Base-by-base conservation (phyloP, 768 basidiomycete species). In the Chalciporus chontae region DNA sequence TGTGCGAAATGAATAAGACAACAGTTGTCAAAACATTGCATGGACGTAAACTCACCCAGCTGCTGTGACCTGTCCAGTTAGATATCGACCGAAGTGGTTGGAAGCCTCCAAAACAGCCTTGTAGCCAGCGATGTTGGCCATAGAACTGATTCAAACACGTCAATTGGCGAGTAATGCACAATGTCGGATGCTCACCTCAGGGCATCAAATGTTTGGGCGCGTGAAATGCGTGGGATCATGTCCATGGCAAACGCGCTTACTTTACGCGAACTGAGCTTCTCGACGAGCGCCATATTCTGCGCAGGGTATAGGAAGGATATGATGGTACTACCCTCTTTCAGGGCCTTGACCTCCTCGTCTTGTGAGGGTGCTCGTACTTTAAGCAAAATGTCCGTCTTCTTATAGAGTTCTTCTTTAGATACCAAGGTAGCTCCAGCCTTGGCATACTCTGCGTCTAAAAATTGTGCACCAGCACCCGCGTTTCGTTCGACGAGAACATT, bases 91-190 rank as follows among this genome's bases (percentile, higher is more conserved):
- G 60, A 94, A 94, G 62, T 88, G 80, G 66, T 90, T 92, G 21
- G 90, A 88, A 26, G 91, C 91, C 67, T 94, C 91, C 63, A 94
- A 67, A 41, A 94, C 90, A 36, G 91, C 91, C 66, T 94, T 91
- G 68, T 94, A 94, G 11, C 91, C 91, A n/a, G 90, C 80, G 37
- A 91, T 93, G 63, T 93, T 94, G n/a, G 87, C 84, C 91, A 94
- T 94, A 21, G 90, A 92, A 60, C 91, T 91, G 31, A 24, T 27
- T 24, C 34, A 14, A 26, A 17, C 37, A 45, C 13, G 36, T 45
- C 43, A 27, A 31, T 5, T 21, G 41, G 40, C n/a, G 47, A 26
- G 53, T 37, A 43, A 42, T 45, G 27, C 11, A 15, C 13, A 44
- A 9, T 26, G 23, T 52, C 29, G 47, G 21, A 54, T 40, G 48